A percentile compares a stretch with the other conserved stretches of the same genome.
These are phyloP conservation scores for Phytophthora pisi DNA, from an alignment of 352 stramenopile genomes.

Conservation along the genomic window DNA sequence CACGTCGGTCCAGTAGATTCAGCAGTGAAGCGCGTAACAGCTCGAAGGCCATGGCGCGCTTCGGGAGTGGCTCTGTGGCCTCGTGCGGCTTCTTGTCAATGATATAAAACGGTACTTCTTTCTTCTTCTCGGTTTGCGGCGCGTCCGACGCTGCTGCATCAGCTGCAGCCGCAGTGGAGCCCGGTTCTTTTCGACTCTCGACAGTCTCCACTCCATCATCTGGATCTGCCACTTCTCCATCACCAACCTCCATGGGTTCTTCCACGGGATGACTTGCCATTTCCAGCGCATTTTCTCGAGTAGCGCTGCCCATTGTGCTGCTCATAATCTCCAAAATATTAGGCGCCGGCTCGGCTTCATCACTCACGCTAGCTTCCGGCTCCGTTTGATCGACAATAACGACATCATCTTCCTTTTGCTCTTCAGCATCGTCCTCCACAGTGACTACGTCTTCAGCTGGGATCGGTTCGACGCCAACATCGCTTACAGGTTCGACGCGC, in stretches of 20 bases:
- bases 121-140: conserved; percentile 9
- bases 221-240: conserved; percentile 28
- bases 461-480: conserved; percentile 18
- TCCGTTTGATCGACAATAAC: conserved; percentile 20
- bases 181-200: conserved; percentile 1
- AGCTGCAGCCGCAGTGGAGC: neutral
- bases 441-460: conserved; percentile 16
- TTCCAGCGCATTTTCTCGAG: conserved; percentile 37
- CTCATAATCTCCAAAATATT: conserved; percentile 44
- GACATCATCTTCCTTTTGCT: conserved; percentile 17
- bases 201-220: conserved; percentile 9
- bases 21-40: conserved; percentile 59
- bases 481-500: conserved; percentile 12
- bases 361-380: conserved; percentile 3
- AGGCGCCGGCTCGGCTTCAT: conserved; percentile 19
- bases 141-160: neutral
- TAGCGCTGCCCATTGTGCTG: conserved; percentile 9
- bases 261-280: conserved; percentile 44
- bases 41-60: conserved; percentile 58
- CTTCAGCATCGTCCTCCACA: conserved; percentile 20
- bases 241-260: conserved; percentile 36
- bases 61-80: conserved; percentile 47
- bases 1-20: conserved; percentile 54
- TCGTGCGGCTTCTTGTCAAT: conserved; percentile 43
- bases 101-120: conserved; percentile 50